A percentile compares a stretch with the other conserved stretches of the same genome.
These are phyloP conservation scores for Suillus clintonianus DNA, from an alignment of 768 basidiomycete species.

Conservation along the genomic window DNA sequence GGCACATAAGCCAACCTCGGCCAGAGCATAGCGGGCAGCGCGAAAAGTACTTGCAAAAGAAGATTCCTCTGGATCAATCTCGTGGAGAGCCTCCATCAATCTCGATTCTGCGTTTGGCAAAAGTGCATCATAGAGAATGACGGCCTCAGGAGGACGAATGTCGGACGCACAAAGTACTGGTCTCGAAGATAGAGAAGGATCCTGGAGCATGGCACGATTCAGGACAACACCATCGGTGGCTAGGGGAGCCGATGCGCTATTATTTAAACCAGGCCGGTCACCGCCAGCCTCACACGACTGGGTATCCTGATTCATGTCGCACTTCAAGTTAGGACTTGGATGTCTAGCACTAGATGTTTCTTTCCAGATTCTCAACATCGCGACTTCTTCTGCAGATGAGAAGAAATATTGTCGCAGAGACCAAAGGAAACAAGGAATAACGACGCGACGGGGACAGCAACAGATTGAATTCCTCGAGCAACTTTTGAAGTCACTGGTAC, in stretches of 20 bases:
- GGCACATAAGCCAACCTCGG: slow-evolving; percentile 67
- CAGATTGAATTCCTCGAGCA: not conserved
- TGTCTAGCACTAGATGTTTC: slow-evolving; percentile 46
- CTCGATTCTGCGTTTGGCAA: slow-evolving; percentile 37
- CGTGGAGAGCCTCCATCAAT: slow-evolving; percentile 49
- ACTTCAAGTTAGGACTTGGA: slow-evolving; percentile 8
- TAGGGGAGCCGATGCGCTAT: slow-evolving; percentile 17
- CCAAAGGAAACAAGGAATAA: not conserved
- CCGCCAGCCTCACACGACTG: slow-evolving; percentile 30
- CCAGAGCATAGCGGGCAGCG: slow-evolving; percentile 46
- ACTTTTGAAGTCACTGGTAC: not conserved
- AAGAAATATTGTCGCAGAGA: not conserved
- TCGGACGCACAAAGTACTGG: slow-evolving; percentile 34
- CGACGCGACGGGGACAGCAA: not conserved
- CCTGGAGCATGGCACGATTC: slow-evolving; percentile 8
- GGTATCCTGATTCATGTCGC: slow-evolving; percentile 21
- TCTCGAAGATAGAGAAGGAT: slow-evolving; percentile 17
- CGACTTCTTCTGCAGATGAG: not conserved
- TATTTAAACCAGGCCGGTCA: slow-evolving; percentile 24
- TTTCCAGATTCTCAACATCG: slow-evolving; percentile 55
- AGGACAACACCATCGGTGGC: slow-evolving; percentile 10
- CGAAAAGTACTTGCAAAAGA: slow-evolving; percentile 45
- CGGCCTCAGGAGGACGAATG: slow-evolving; percentile 49
- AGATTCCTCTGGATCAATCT: slow-evolving; percentile 41
- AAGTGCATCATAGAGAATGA: slow-evolving; percentile 53